Evolutionary conservation across 1,139 yeast genomes (phyloP), one percentile per base, ranked within the genome.

Genomic region (Protomyces pachydermus): DNA sequence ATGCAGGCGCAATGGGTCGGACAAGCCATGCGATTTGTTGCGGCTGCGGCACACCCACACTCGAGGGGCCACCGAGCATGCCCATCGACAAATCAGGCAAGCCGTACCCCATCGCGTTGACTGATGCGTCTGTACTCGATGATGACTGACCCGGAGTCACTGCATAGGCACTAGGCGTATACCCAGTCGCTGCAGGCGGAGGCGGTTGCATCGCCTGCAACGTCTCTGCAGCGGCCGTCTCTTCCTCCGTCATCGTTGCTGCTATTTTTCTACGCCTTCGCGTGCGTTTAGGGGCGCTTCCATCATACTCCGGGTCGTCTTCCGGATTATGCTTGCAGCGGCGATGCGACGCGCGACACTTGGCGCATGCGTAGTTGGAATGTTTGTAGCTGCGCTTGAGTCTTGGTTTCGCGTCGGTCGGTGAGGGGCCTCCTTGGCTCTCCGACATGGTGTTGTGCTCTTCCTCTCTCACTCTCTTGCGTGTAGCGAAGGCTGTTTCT

Each of bases 271-370:
- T n/a, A 12, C 48, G 48, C 23, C 10, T 42, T n/a, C 48, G 48
- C 8, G 20, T 42, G 23, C 48, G 48, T 20, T 42, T 42, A 4
- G 12, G 16, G 12, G 12, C 3, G 2, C 23, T n/a, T 10, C 23
- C 48, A 20, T 42, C 48, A 18, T 42, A 42, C 23, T 42, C 25
- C 5, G 48, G 48, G 12, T 42, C 48, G 18, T 42, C 48, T 12
- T n/a, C 25, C 25, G 39, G 39, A 20, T 32, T 18, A 42, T 58
- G 62, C 9, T 55, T 58, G 28, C 62, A 58, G 42, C 54, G 53
- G n/a, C 62, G 62, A 42, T 58, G 62, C 20, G 62, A 38, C 42
- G 39, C 28, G 28, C 62, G 62, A 42, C 62, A 58, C 25, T 39
- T 51, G 9, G 25, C 62, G 35, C 62, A 58, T 12, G 46, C 62